phyloP scores from a whole-genome alignment of 345 rosid genomes.

The Populus tremula region DNA sequence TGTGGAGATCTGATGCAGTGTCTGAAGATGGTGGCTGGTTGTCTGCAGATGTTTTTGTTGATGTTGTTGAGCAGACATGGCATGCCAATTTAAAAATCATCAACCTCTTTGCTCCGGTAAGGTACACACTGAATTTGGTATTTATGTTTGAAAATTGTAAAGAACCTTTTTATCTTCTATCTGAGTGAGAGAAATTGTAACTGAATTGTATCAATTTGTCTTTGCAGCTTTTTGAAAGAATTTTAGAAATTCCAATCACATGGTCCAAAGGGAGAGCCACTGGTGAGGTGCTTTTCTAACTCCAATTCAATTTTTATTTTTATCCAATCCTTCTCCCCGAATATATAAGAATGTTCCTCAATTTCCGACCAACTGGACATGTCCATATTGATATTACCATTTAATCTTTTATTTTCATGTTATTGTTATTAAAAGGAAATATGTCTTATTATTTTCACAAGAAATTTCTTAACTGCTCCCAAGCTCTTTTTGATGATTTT shows the following conservation, averaged over 20 bases:
- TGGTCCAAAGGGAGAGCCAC: conserved; percentile 97
- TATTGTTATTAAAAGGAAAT: not conserved
- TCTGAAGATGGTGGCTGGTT: conserved; percentile 94
- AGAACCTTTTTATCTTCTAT: not conserved
- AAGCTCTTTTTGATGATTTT: not conserved
- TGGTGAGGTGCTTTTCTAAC: conserved; percentile 98
- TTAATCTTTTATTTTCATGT: not conserved
- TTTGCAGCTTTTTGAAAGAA: conserved; percentile 83
- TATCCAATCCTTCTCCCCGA: not conserved
- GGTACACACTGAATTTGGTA: conserved; percentile 27
- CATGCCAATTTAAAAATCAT: conserved; percentile 82
- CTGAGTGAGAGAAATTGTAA: conserved; percentile 6
- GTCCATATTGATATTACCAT: not conserved
- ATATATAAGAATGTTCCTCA: not conserved
- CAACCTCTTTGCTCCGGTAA: conserved; percentile 91
- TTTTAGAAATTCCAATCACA: conserved; percentile 78
- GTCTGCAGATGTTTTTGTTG: conserved; percentile 86
- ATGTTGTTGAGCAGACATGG: conserved; percentile 80
- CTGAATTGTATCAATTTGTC: conserved; percentile 14
- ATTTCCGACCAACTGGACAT: no score
- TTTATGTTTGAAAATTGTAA: not conserved
- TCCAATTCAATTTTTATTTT: conserved; percentile 12
- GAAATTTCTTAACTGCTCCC: not conserved
- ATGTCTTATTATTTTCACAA: not conserved
- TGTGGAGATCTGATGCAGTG: conserved; percentile 72